These are phyloP conservation scores for Pythium sp. DNA, from an alignment of 352 stramenopile species.

Conservation along the genomic window DNA sequence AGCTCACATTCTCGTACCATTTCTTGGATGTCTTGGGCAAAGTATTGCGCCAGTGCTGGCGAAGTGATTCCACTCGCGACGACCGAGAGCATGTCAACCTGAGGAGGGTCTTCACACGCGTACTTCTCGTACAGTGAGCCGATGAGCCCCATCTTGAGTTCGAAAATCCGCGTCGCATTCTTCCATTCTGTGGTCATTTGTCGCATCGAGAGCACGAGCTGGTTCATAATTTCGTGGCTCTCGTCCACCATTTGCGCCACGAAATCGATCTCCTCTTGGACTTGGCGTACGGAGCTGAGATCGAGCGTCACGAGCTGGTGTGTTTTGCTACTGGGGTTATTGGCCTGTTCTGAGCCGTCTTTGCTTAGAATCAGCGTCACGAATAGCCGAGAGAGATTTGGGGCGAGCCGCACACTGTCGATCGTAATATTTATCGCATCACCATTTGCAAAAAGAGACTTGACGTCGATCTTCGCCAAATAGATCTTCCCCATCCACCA, in stretches of 20 bases:
- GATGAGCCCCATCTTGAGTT: conserved; percentile 75
- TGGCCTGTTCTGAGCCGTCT: neutral
- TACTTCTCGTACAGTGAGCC: conserved; percentile 81
- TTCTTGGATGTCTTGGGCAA: conserved; percentile 81
- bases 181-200: conserved; percentile 70
- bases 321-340: neutral
- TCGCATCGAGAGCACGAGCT: conserved; percentile 25
- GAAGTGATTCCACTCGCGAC: conserved; percentile 55
- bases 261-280: conserved; percentile 32
- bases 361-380: conserved; percentile 16
- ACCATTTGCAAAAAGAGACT: conserved; percentile 19
- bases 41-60: conserved; percentile 70
- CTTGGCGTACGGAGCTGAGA: conserved; percentile 25
- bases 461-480: conserved; percentile 43
- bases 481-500: conserved; percentile 67
- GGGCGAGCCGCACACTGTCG: conserved; percentile 30
- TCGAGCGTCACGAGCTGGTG: conserved; percentile 43
- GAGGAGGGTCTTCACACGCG: conserved; percentile 51
- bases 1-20: conserved; percentile 35
- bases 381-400: conserved; percentile 41
- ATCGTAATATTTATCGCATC: conserved; percentile 22
- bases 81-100: conserved; percentile 72
- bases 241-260: conserved; percentile 27
- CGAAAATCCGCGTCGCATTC: conserved; percentile 71
- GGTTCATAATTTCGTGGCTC: conserved; percentile 28